Evolutionary conservation across 164 flowering plant genomes (phyloP).

Genomic region (Echeveria elegans): DNA sequence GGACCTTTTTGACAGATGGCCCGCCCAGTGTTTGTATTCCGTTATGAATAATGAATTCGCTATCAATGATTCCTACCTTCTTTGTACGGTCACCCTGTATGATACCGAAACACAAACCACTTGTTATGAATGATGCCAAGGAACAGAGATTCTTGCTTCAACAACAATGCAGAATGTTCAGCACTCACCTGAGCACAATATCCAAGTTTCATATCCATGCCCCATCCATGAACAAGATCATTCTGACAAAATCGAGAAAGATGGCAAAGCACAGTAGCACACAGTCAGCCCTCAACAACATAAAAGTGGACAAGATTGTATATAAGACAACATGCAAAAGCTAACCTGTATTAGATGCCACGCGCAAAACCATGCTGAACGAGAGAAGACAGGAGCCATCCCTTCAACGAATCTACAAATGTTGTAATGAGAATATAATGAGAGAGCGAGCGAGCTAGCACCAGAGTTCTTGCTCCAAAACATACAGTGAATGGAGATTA

Average conservation of each 20-base stretch:
- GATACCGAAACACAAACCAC: background rate
- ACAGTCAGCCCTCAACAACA: background rate
- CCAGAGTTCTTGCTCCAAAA: background rate
- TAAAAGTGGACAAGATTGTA: background rate
- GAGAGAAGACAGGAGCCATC: constrained; percentile 97
- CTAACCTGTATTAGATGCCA: constrained; percentile 97
- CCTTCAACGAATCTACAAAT: constrained; percentile 84
- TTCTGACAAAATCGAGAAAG: constrained; percentile 35
- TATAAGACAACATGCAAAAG: background rate
- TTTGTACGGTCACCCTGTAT: constrained; percentile 65
- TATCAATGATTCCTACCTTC: constrained; percentile 73
- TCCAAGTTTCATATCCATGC: constrained; percentile 95
- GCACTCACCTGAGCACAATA: constrained; percentile 83
- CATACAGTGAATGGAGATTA: background rate
- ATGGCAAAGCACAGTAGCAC: constrained; percentile 2
- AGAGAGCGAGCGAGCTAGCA: background rate
- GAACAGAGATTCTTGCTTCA: background rate
- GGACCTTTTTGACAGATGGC: constrained; percentile 3
- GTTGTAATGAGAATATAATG: background rate
- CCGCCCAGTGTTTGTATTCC: constrained; percentile 7
- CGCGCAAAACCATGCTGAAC: constrained; percentile 86
- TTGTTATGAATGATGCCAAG: background rate
- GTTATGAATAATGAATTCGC: constrained; percentile 24
- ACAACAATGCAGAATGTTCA: background rate
- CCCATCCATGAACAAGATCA: constrained; percentile 98